Conservation (phyloP, 331 rosid species). For the Saraca asoca region DNA sequence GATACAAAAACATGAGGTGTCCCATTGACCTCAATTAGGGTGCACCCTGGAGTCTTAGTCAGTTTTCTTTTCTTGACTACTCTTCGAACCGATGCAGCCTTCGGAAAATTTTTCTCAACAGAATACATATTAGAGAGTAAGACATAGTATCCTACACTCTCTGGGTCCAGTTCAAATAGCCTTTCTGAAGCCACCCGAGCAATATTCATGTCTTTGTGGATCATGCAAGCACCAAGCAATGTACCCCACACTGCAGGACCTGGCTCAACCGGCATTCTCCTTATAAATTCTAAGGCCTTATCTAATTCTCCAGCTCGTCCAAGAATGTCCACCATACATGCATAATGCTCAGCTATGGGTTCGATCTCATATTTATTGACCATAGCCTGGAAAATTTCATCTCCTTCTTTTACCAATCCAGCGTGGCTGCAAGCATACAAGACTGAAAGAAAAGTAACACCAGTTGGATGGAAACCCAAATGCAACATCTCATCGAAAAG, state of each 20-base stretch:
- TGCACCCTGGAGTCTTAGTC: conserved; percentile 87
- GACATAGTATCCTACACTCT: conserved; percentile 77
- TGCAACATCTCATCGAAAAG: conserved; percentile 74
- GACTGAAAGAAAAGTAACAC: conserved; percentile 80
- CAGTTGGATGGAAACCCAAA: conserved; percentile 56
- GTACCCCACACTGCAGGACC: conserved; percentile 91
- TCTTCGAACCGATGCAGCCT: conserved; percentile 88
- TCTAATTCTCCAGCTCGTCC: conserved; percentile 85
- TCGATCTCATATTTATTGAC: conserved; percentile 60
- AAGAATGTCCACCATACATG: conserved; percentile 96
- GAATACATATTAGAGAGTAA: conserved; percentile 87
- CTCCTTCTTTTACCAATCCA: conserved; percentile 84
- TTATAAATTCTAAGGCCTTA: conserved; percentile 75
- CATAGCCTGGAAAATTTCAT: conserved; percentile 72
- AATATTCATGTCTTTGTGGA: conserved; percentile 68
- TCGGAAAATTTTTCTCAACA: conserved; percentile 74
- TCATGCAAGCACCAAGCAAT: conserved; percentile 92
- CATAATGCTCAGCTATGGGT: conserved; percentile 82
- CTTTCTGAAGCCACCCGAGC: conserved; percentile 77
- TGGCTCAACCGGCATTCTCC: conserved; percentile 75
- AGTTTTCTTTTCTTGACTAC: conserved; percentile 73
- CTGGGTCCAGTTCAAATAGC: conserved; percentile 79
- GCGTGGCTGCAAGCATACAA: conserved; percentile 97
- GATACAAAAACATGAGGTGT: conserved; percentile 70
- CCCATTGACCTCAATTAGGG: conserved; percentile 82